Evolutionary conservation across 1,139 yeast genomes (phyloP).

Genomic region (Protomyces inundatus): DNA sequence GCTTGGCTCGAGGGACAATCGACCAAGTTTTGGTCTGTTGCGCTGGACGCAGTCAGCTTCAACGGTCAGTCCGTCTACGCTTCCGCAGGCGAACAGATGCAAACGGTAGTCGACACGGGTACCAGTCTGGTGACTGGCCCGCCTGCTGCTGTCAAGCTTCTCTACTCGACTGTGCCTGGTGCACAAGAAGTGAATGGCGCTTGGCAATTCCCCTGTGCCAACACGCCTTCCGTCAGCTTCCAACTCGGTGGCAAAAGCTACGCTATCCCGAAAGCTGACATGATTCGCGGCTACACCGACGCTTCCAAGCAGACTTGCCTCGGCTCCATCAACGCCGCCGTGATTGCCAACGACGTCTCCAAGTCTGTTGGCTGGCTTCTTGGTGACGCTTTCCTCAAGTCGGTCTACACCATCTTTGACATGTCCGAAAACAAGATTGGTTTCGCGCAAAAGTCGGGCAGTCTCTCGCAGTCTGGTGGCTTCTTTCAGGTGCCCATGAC

Average conservation of each 20-base stretch:
- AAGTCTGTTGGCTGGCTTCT: constrained; percentile 42
- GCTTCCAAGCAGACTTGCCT: background rate
- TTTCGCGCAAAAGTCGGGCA: constrained; percentile 40
- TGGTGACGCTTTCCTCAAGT: constrained; percentile 56
- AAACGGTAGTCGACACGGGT: constrained; percentile 58
- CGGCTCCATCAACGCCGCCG: constrained; percentile 7
- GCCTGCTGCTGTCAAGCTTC: constrained; percentile 47
- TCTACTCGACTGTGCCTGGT: constrained; percentile 51
- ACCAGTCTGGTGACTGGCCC: constrained; percentile 59
- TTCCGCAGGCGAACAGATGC: constrained; percentile 32
- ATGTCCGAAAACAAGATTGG: constrained; percentile 49
- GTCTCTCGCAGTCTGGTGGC: background rate
- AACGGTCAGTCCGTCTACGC: constrained; percentile 40
- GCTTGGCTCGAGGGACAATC: constrained; percentile 43
- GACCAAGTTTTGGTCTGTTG: constrained; percentile 51
- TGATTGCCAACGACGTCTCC: background rate
- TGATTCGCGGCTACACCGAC: background rate
- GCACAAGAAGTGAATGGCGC: constrained; percentile 46
- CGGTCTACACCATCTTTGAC: constrained; percentile 56
- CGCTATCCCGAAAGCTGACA: background rate
- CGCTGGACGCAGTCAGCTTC: constrained; percentile 42
- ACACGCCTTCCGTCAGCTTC: background rate
- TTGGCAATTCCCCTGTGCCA: background rate
- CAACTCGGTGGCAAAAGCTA: background rate
- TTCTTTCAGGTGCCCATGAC: background rate